phyloP scores from a whole-genome alignment of 2,329 filamentous ascomycete genomes.

The Graphiopsis chlorocephala region DNA sequence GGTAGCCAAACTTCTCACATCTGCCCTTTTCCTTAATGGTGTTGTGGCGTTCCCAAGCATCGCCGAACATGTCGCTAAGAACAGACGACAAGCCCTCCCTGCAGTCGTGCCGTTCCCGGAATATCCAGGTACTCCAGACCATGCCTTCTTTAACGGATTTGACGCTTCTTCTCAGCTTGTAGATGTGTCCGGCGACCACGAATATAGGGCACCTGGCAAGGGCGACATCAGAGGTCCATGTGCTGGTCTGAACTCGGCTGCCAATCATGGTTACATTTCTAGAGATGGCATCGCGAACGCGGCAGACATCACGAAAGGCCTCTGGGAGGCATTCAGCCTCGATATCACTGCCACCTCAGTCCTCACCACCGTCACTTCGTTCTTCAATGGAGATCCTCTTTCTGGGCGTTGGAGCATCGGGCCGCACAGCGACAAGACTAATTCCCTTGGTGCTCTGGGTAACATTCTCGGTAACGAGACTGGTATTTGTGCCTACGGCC shows the following conservation, averaged over 20 bases:
- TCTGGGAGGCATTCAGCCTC: neutral
- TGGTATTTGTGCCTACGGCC: slow-evolving; percentile 28
- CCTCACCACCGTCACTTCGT: neutral
- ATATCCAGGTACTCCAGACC: neutral
- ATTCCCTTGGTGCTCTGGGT: slow-evolving; percentile 25
- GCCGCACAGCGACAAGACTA: slow-evolving; percentile 20
- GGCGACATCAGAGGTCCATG: slow-evolving; percentile 33
- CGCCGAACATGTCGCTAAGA: slow-evolving; percentile 14
- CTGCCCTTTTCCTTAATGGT: slow-evolving; percentile 21
- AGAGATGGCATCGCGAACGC: slow-evolving; percentile 25
- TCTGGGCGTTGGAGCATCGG: slow-evolving; percentile 24
- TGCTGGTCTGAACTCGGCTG: slow-evolving; percentile 25
- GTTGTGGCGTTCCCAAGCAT: slow-evolving; percentile 25
- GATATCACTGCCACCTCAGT: neutral
- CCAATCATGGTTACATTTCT: slow-evolving; percentile 26
- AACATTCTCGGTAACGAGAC: slow-evolving; percentile 25
- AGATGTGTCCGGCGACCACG: slow-evolving; percentile 20
- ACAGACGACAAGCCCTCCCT: neutral
- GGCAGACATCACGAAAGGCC: neutral
- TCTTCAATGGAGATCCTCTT: slow-evolving; percentile 19
- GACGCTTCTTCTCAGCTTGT: neutral
- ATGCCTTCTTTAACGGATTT: neutral
- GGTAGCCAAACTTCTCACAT: slow-evolving; percentile 2
- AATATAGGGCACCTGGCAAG: slow-evolving; percentile 26
- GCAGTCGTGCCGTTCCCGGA: neutral